phyloP scores from a whole-genome alignment of 2,329 filamentous ascomycete genomes.

The Neofusicoccum ribis region DNA sequence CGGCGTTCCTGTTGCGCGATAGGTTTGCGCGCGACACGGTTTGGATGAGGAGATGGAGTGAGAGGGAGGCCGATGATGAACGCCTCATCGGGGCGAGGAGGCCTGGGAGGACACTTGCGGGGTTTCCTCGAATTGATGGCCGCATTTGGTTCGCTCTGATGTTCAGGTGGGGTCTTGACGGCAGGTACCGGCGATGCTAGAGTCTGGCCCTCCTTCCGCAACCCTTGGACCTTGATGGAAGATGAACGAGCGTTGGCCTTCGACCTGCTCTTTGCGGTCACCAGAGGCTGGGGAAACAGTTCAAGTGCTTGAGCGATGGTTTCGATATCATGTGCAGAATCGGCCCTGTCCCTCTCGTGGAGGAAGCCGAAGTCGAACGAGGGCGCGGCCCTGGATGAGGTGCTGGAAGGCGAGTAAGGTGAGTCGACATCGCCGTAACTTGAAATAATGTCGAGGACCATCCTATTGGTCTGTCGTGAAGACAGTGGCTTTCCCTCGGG shows the following conservation, averaged over 20 bases:
- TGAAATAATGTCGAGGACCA: conserved; percentile 16
- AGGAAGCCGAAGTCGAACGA: conserved; percentile 16
- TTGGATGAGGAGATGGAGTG: not conserved
- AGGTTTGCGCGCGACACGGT: not conserved
- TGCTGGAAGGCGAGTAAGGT: not conserved
- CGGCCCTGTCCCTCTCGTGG: conserved; percentile 14
- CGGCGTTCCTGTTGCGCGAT: not conserved
- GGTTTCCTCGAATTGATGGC: not conserved
- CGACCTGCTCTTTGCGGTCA: not conserved
- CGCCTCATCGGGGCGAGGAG: conserved; percentile 7
- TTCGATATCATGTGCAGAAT: conserved; percentile 17
- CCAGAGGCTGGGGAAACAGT: not conserved
- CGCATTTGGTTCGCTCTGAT: not conserved
- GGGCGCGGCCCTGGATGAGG: not conserved
- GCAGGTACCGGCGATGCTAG: not conserved
- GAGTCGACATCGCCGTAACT: conserved; percentile 4
- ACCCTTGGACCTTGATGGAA: conserved; percentile 8
- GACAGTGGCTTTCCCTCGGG: not conserved
- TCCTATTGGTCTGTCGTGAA: conserved; percentile 2
- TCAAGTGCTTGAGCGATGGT: conserved; percentile 1
- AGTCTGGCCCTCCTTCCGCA: conserved; percentile 16
- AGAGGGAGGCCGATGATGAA: conserved; percentile 11
- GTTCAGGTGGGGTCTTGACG: not conserved
- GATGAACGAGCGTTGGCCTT: not conserved
- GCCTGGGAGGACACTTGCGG: conserved; percentile 15